Base-by-base conservation (phyloP, 2,329 filamentous ascomycete genomes). In the Aspergillus pseudotamarii region DNA sequence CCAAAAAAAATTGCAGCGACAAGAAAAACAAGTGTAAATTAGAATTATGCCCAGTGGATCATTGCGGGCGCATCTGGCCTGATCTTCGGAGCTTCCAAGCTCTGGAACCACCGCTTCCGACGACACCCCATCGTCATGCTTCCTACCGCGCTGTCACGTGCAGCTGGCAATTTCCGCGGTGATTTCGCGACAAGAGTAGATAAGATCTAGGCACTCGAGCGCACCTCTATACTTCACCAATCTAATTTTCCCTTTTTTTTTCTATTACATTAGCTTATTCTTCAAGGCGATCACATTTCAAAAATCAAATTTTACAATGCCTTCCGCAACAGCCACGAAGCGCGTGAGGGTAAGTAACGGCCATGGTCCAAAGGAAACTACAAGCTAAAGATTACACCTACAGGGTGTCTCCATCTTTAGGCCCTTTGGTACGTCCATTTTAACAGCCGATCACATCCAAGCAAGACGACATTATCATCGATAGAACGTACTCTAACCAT, bases 281-380 rank as follows among this genome's bases (percentile, higher is more conserved):
- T 28, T 48, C 21, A 9, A 28, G 23, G 21, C 23, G 43, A 21
- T n/a, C 5, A 32, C 4, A 36, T 38, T 14, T 55, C 16, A 21
- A n/a, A 26, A 43, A 12, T 26, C 11, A 45, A 10, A 16, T 10
- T 38, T 28, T 63, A 72, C 58, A 34, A 86, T 86, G 85, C 84
- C 84, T 60, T 83, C 84, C 59, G 80, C 83, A 61, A 79, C 82
- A 59, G 80, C 81, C 57, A 84, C 83, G 60, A 87, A 86, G 75
- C 84, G 85, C 68, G 82, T 86, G 68, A 77, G 79, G 69, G 80
- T 82, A 62, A 69, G 78, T 73, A 32, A 55, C n/a, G 16, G 6
- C 26, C 54, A 45, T 16, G 19, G 12, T 10, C 34, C 23, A 16
- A 38, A 54, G 26, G n/a, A 38, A 38, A 30, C 14, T 36, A 36